These are phyloP conservation scores for Solanum rostratum DNA, from an alignment of 257 asterid species.

Conservation along the genomic window DNA sequence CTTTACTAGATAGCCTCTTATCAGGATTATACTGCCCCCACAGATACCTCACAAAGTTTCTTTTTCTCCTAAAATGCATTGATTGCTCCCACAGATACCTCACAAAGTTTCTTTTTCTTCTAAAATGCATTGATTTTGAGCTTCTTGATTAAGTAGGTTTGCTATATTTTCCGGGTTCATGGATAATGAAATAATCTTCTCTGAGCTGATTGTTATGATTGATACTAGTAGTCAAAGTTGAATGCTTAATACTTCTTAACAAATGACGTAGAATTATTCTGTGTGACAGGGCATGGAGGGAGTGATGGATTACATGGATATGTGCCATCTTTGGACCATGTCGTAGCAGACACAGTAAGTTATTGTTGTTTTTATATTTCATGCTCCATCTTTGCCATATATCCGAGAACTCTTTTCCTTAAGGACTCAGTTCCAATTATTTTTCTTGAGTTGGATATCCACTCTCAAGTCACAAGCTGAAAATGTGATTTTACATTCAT, in stretches of 20 bases:
- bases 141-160: background rate
- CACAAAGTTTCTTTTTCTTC: background rate
- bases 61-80: background rate
- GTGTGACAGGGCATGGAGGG: conserved; percentile 86
- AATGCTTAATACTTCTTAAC: background rate
- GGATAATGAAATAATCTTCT: background rate
- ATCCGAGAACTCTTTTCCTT: background rate
- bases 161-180: background rate
- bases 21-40: background rate
- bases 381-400: background rate
- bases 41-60: background rate
- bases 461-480: background rate
- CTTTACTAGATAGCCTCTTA: background rate
- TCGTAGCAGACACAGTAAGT: conserved; percentile 95
- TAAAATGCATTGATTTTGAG: background rate
- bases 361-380: background rate
- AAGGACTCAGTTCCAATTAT: background rate
- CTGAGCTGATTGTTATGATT: background rate
- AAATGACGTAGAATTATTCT: background rate
- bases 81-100: background rate
- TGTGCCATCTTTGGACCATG: conserved; percentile 96
- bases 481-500: background rate
- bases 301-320: conserved; percentile 99
- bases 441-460: background rate
- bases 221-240: background rate